Evolutionary conservation across 1,284 basidiomycete species (phyloP), one percentile per base, ranked within the genome.

Genomic region (Cryptococcus hybrid): DNA sequence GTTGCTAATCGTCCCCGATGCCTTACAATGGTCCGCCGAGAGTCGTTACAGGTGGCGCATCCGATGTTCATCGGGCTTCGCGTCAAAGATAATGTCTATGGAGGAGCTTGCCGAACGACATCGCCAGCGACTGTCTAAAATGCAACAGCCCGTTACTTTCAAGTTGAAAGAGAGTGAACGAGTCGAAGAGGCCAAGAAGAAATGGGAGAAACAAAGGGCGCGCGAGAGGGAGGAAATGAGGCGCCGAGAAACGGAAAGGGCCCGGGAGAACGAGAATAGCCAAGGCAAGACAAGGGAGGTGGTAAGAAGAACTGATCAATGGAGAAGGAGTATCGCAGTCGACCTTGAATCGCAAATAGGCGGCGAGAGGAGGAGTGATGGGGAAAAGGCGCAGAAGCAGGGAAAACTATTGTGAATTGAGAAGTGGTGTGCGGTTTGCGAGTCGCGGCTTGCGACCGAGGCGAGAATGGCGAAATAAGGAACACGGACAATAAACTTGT

Each of bases 41-140:
- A 24, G 24, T 24, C 24, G 24, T 24, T 24, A 24, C 24, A 24
- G 24, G 24, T 24, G 24, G 24, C 24, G 24, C 24, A 24, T 24
- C 24, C 24, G 24, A 24, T 24, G 24, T 24, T 24, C 24, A 24
- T 24, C 24, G 24, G 24, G 24, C 24, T 30, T 30, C 30, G n/a
- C 40, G 51, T 30, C 49, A 44, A 36, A 60, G 61, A 64, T 70
- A 3, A 73, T 78, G 66, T 75, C 76, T 5, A 68, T 69, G 18
- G 74, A 78, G 35, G 74, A 79, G 53, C 67, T 79, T 5, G 64
- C 68, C 1, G 70, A 70, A 7, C 68, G 76, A n/a, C 78, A 79
- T 51, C 63, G 74, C 13, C 64, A 68, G 40, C 60, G 67, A 15
- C 51, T 79, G n/a, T 65, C 66, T 2, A 59, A 67, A 50, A 56